A percentile compares a stretch with the other conserved stretches of the same genome.
Evolutionary conservation across 495 filamentous ascomycete genomes (phyloP).

Genomic region (Penicillium crystallinum): DNA sequence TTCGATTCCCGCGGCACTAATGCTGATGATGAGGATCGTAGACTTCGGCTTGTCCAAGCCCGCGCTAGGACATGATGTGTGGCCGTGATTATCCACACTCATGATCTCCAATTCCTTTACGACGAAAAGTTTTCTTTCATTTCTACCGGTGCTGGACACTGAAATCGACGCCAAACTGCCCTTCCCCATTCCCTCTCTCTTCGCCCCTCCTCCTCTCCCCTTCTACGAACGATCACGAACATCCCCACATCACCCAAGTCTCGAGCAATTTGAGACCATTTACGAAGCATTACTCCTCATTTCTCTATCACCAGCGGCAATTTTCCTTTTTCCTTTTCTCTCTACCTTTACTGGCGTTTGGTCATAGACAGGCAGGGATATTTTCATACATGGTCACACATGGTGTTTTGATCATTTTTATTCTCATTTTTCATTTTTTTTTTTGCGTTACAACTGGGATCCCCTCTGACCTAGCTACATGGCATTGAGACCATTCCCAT

Average conservation of each 20-base stretch:
- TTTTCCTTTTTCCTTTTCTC: neutral
- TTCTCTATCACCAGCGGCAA: neutral
- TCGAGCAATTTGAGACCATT: neutral
- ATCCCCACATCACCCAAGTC: neutral
- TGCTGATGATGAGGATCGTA: constrained; percentile 38
- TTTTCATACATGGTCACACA: constrained; percentile 17
- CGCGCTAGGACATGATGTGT: constrained; percentile 26
- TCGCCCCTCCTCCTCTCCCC: neutral
- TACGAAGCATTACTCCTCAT: neutral
- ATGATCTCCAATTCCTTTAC: neutral
- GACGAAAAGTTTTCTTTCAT: neutral
- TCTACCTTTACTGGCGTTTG: constrained; percentile 16
- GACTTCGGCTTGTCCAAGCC: constrained; percentile 38
- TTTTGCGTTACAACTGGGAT: constrained; percentile 4
- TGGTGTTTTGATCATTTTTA: constrained; percentile 25
- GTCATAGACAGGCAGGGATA: constrained; percentile 19
- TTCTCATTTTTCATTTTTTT: constrained; percentile 13
- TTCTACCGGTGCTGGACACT: constrained; percentile 3
- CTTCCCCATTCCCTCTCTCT: neutral
- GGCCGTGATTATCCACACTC: neutral
- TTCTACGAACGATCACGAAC: neutral
- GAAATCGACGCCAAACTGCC: neutral
- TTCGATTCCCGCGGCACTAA: constrained; percentile 20
- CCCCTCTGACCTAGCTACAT: constrained; percentile 8
- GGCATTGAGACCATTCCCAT: constrained; percentile 7